Base-by-base conservation (phyloP, 148 eudicot genomes). In the Vaccinium macrocarpon region DNA sequence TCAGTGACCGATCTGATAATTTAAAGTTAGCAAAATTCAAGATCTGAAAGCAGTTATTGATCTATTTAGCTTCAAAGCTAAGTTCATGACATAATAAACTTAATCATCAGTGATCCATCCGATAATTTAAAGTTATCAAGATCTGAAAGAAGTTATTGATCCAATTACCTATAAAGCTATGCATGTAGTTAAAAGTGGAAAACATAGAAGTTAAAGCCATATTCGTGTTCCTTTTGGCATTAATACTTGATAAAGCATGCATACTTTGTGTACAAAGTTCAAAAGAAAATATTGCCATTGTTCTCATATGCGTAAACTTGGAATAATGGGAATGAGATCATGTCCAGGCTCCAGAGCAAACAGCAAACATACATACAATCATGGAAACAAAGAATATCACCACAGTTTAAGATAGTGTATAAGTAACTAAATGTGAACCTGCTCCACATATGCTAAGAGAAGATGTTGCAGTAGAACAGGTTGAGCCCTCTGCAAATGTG, bases 401-500 rank as follows among this genome's bases (percentile, higher is more conserved):
- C 12, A 68, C 18, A 52, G 38, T 16, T 2, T 55, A 32, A 50
- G 19, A 68, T 53, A 2, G 50, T 55, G 12, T 32, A 62, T 57
- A n/a, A 59, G 62, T 21, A 2, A 82, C 25, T 75, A 72, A 86
- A 80, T 76, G 25, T 42, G 64, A 81, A 97, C 99, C 99, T 95
- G 95, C 87, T 97, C 98, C 82, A 95, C 96, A 88, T 94, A 97
- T 64, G 97, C 94, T 83, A 97, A 88, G 84, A 97, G 99, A 85
- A 92, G 98, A 92, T 95, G 98, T 56, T 90, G 96, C 84, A 95
- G 71, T 59, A 95, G 89, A 86, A 97, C 93, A 89, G 99, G 99
- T 38, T 97, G 98, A 42, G 99, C 99, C 90, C 98, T 94, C 85
- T 94, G 99, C 91, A 97, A 82, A 91, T 97, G 99, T 16, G 98